Evolutionary conservation across 257 asterid species (phyloP), one percentile per base, ranked within the genome.

Genomic region (Nicotiana otophora): DNA sequence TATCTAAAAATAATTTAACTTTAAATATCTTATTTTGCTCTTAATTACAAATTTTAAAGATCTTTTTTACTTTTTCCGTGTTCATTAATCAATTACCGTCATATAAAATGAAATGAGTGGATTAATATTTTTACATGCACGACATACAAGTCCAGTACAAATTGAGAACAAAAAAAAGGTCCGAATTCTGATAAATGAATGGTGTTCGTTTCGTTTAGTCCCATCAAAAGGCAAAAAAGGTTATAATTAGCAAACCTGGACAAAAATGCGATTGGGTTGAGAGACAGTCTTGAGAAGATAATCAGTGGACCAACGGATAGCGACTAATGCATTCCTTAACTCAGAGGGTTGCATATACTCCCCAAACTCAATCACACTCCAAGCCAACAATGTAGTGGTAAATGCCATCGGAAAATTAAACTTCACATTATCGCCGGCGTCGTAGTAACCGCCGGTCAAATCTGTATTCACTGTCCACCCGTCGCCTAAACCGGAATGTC

Each of bases 351-450:
- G 97, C 98, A 96, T 94, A 28, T 10, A 53, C 4, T 87, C 87
- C 0, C 98, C 97, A 78, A 94, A 96, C 86, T 96, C 99, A 39
- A 91, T 81, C 33, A 94, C 98, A 81, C 99, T 91, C 99, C 99
- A 96, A 16, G 99, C 88, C 88, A 96, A 88, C 95, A 96, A 90
- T 39, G 99, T 96, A 84, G 98, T 89, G 77, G 98, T 94, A 89
- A 94, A 96, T 8, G 99, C 98, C 99, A 96, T 96, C 72, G 99
- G 99, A 61, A 96, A 96, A 69, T 87, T 87, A 77, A 94, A 96
- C 90, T 96, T 96, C 1, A 96, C 90, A 69, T 96, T 96, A 58
- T 96, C 99, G 0, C 99, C 99, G 84, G 99, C 98, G 83, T 96
- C 99, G 76, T 94, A 94, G 67, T 96, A 96, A 0, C 99, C 99